Evolutionary conservation across 441 rosid species (phyloP), one percentile per base, ranked within the genome.

Genomic region (Erodium trifolium): DNA sequence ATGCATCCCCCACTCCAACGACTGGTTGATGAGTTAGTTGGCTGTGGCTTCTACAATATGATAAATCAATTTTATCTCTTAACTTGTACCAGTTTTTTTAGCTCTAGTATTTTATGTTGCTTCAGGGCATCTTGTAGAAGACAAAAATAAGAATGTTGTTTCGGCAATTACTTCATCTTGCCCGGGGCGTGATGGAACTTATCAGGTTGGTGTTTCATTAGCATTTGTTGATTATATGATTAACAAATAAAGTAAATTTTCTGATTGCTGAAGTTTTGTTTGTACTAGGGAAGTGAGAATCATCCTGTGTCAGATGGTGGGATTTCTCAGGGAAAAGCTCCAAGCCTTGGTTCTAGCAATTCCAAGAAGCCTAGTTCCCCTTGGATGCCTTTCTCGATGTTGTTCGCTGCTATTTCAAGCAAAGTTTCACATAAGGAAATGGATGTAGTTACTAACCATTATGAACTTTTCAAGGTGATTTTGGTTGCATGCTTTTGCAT

Each of bases 361-460:
- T 77, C 83, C 12, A 83, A 79, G 71, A 78, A 74, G 70, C 96
- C 97, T 17, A 92, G 83, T 77, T 95, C 97, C 60, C 98, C 99
- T 41, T 95, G 93, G 90, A 86, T 95, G 95, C 96, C 98, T 53
- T 90, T 95, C 62, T 87, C 93, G 19, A 77, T 76, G 82, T 72
- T 95, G 80, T 89, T 95, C 83, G 86, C 89, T 75, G 96, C 93
- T 10, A 88, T 95, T 45, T 79, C 96, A 2, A 79, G 72, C 59
- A 86, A 86, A 81, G 80, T 95, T 71, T 79, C 91, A 35, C 76
- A 66, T 19, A 65, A 72, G 14, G 84, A 83, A 18, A 95, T 95
- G 99, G 85, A 84, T 0, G 60, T 71, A 18, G 74, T 95, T 68
- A 19, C 72, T 63, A 70, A 71, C 57, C 74, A 85, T 68, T 95